These are phyloP conservation scores for Chlamydomonas sp. DNA, from an alignment of 139 green algal genomes.

Conservation along the genomic window DNA sequence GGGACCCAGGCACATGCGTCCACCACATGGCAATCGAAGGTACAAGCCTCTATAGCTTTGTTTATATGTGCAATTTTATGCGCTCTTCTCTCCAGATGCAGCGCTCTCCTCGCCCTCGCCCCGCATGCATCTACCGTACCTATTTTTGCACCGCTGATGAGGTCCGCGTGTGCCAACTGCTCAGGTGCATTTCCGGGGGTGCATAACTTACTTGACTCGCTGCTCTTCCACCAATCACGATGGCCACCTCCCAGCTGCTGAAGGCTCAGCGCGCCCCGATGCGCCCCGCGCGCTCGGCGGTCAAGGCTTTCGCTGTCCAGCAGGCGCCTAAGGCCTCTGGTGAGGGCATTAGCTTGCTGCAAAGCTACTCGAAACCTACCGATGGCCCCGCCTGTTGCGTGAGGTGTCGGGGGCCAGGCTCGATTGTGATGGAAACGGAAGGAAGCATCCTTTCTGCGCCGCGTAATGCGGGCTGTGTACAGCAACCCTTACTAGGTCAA, in stretches of 20 bases:
- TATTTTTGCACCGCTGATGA: too few relatives aligned
- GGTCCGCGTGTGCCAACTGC: not conserved
- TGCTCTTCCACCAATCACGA: not conserved
- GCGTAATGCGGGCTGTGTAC: too few relatives aligned
- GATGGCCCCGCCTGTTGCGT: not conserved
- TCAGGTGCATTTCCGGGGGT: not conserved
- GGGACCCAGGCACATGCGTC: too few relatives aligned
- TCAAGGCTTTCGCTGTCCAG: conserved; percentile 8
- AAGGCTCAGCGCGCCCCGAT: not conserved
- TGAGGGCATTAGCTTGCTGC: not conserved
- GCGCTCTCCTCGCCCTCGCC: too few relatives aligned
- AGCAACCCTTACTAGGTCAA: too few relatives aligned
- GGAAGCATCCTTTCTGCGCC: too few relatives aligned
- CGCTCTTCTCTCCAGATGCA: too few relatives aligned
- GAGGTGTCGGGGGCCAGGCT: not conserved
- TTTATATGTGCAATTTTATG: too few relatives aligned
- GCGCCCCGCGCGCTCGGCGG: conserved; percentile 21
- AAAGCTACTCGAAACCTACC: not conserved
- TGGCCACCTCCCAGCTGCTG: conserved; percentile 15
- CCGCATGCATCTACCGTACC: too few relatives aligned
- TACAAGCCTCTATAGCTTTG: too few relatives aligned
- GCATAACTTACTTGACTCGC: too few relatives aligned
- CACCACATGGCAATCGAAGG: too few relatives aligned
- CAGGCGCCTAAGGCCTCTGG: conserved; percentile 27
- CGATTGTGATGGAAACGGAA: not conserved